Evolutionary conservation across 116 monocot genomes (phyloP), one percentile per base, ranked within the genome.

Genomic region (Phalaenopsis hybrid): DNA sequence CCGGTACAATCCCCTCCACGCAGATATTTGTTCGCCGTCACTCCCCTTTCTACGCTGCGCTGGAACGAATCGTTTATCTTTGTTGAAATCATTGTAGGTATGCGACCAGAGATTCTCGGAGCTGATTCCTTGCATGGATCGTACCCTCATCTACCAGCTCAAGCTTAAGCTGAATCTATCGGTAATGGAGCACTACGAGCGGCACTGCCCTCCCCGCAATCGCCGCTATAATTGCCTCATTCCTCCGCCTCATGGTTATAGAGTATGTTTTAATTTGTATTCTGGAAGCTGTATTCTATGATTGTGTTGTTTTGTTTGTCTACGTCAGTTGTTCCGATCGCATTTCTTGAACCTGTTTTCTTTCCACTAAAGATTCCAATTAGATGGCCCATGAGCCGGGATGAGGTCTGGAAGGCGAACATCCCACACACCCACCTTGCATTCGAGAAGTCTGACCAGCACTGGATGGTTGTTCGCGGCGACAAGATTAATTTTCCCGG

Each of bases 101-200:
- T 94, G 97, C 82, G 94, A 94, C 51, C 50, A 78, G 88, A 83
- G 85, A 34, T 73, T 86, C 18, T 94, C 94, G 58, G 97, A 97
- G 86, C 80, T 97, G 89, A 97, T 97, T 45, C 97, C 97, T 0
- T 97, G 97, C 85, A 78, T 92, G 81, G 94, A 97, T 75, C 86
- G 92, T 25, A 85, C 90, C 10, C 92, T 97, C 57, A 87, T 86
- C 65, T 91, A 93, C 82, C 94, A 92, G 90, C 83, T 89, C 50
- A 94, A 83, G 84, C 79, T 97, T 73, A 91, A 89, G 89, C 88
- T 83, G 4, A 86, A 94, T 78, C 73, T 92, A 13, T 48, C 84
- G 33, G 78, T 91, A 43, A 97, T 94, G 97, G 94, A 97, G 85
- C 97, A 97, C 84, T 97, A 97, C 81, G 97, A 97, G 87, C 86